A percentile compares a stretch with the other conserved stretches of the same genome.
Evolutionary conservation across 768 basidiomycete species (phyloP).

Genomic region (Nevesoporus exiguus): DNA sequence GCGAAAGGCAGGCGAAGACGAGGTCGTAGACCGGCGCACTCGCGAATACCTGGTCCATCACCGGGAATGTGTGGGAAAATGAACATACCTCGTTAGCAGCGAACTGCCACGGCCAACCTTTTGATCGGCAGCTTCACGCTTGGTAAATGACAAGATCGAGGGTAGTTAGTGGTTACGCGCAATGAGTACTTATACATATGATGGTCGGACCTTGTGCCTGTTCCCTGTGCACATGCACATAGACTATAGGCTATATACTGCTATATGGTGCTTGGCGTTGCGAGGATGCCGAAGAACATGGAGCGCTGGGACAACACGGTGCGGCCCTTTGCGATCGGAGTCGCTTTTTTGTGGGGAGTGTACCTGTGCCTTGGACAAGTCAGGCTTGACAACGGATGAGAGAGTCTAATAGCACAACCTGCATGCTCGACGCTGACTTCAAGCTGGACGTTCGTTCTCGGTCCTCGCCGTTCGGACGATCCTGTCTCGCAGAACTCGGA

Average conservation of each 20-base stretch:
- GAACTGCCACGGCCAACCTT: too few species aligned
- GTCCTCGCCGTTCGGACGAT: background rate
- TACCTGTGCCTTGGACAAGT: too few species aligned
- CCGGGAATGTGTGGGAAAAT: background rate
- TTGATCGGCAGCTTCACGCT: background rate
- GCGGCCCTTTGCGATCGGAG: too few species aligned
- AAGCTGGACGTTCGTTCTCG: too few species aligned
- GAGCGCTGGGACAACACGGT: background rate
- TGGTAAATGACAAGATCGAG: too few species aligned
- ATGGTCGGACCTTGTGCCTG: background rate
- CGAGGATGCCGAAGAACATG: background rate
- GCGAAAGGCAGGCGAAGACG: background rate
- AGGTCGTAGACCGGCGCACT: slow-evolving; percentile 18
- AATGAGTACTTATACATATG: background rate
- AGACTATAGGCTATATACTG: background rate
- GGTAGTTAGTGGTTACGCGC: too few species aligned
- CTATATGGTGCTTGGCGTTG: background rate
- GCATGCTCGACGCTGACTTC: too few species aligned
- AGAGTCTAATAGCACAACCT: too few species aligned
- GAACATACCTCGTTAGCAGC: background rate
- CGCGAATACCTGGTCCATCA: slow-evolving; percentile 10
- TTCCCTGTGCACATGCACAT: background rate
- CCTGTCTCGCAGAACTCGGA: background rate
- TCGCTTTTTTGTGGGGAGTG: too few species aligned
- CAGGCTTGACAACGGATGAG: too few species aligned